Conservation (phyloP, 495 filamentous ascomycete species). For the Aspergillus diversus region DNA sequence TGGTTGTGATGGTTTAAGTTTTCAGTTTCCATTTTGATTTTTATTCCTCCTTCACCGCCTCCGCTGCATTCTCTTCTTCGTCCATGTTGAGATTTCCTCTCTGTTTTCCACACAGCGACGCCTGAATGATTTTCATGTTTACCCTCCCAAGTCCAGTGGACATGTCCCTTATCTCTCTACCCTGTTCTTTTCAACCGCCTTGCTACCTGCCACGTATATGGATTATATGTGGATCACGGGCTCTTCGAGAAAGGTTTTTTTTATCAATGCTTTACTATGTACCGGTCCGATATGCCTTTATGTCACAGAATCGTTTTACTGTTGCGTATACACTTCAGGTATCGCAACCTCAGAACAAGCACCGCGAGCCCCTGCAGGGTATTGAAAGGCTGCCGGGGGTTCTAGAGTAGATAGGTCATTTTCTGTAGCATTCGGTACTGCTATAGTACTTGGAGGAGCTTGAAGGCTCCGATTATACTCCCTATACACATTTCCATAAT, state of each 20-base stretch:
- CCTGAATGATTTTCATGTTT: neutral
- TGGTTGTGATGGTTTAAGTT: conserved; percentile 16
- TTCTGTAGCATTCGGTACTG: too few relatives aligned
- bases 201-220: conserved; percentile 5
- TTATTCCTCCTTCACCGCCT: neutral
- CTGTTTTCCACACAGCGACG: neutral
- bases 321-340: conserved; percentile 9
- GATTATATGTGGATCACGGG: conserved; percentile 7
- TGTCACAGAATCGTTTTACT: conserved; percentile 7
- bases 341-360: conserved; percentile 2
- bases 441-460: too few relatives aligned
- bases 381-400: neutral
- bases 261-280: conserved; percentile 3
- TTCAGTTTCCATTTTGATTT: conserved; percentile 5
- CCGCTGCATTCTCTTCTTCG: neutral
- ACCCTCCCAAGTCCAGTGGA: neutral
- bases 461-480: too few relatives aligned
- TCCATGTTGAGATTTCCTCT: neutral
- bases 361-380: neutral
- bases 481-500: too few relatives aligned
- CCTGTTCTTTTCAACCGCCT: conserved; percentile 1
- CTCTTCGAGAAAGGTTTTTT: conserved; percentile 9
- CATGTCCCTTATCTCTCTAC: neutral
- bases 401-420: neutral
- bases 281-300: conserved; percentile 7